Evolutionary conservation across 495 filamentous ascomycete genomes (phyloP).

Genomic region (Astrothelium subdiscretum): DNA sequence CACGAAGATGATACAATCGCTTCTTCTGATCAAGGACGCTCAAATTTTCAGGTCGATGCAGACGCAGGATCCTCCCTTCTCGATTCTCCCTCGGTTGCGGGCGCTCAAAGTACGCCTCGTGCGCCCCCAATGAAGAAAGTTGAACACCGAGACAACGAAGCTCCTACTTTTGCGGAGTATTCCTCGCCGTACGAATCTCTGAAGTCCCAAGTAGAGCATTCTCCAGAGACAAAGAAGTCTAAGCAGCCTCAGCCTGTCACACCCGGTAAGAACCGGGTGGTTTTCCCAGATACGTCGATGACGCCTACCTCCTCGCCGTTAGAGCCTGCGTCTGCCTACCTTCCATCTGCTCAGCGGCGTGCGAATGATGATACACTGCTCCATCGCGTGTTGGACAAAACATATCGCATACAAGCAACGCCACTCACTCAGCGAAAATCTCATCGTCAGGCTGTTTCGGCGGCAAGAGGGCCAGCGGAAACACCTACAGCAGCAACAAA

Average conservation of each 20-base stretch:
- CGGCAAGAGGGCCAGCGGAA: conserved; percentile 7
- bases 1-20: conserved; percentile 25
- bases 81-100: conserved; percentile 30
- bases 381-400: conserved; percentile 84
- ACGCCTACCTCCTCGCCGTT: conserved; percentile 29
- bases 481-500: conserved; percentile 25
- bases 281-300: conserved; percentile 48
- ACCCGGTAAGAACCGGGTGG: conserved; percentile 33
- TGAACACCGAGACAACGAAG: conserved; percentile 21
- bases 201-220: conserved; percentile 24
- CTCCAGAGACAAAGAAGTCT: conserved; percentile 6
- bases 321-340: conserved; percentile 20
- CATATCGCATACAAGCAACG: conserved; percentile 84
- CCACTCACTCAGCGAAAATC: conserved; percentile 44
- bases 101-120: conserved; percentile 27
- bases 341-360: conserved; percentile 8
- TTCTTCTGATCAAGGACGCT: conserved; percentile 5
- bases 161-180: conserved; percentile 45
- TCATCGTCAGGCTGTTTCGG: conserved; percentile 26
- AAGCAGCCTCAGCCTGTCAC: conserved; percentile 37
- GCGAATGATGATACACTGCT: conserved; percentile 55
- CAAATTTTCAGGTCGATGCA: conserved; percentile 12
- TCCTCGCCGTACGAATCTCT: conserved; percentile 56
- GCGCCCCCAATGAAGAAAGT: conserved; percentile 22
- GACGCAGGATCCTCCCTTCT: conserved; percentile 10